phyloP scores from a whole-genome alignment of 2,329 filamentous ascomycete genomes.

The Cordyceps pruinosa region DNA sequence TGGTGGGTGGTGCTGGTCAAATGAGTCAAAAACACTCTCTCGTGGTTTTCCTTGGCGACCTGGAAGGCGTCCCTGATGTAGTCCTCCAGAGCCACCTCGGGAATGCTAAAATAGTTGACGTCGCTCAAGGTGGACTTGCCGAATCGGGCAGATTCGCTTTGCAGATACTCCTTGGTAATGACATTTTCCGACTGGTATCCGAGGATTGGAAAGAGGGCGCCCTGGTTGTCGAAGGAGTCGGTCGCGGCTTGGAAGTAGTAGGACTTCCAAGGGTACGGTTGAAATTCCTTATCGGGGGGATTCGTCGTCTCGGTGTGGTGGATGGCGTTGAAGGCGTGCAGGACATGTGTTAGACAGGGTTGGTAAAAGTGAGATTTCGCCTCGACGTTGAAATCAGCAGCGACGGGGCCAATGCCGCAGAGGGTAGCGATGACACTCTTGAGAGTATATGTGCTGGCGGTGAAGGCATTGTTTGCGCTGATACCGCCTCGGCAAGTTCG shows the following conservation, averaged over 20 bases:
- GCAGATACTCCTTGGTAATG: conserved; percentile 25
- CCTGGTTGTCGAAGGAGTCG: conserved; percentile 28
- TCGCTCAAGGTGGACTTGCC: conserved; percentile 24
- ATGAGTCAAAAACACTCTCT: conserved; percentile 29
- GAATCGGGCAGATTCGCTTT: conserved; percentile 22
- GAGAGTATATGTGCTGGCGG: conserved; percentile 36
- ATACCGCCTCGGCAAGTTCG: conserved; percentile 29
- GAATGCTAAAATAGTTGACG: conserved; percentile 29
- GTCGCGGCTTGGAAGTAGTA: conserved; percentile 28
- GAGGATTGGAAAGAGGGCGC: conserved; percentile 23
- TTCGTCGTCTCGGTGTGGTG: conserved; percentile 12
- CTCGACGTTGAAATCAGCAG: conserved; percentile 37
- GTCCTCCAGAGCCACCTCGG: conserved; percentile 25
- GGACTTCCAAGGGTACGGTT: conserved; percentile 25
- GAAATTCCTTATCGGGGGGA: conserved; percentile 16
- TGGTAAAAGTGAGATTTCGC: conserved; percentile 36
- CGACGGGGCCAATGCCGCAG: conserved; percentile 34
- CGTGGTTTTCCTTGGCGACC: conserved; percentile 22
- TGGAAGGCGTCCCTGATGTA: conserved; percentile 28
- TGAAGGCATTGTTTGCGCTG: conserved; percentile 34
- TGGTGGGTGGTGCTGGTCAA: conserved; percentile 32
- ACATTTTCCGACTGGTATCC: conserved; percentile 24
- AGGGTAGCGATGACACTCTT: conserved; percentile 37
- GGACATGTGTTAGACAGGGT: conserved; percentile 36
- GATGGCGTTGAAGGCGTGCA: conserved; percentile 26